phyloP scores from a whole-genome alignment of 1,284 basidiomycete genomes.

The Puccinia triticina region DNA sequence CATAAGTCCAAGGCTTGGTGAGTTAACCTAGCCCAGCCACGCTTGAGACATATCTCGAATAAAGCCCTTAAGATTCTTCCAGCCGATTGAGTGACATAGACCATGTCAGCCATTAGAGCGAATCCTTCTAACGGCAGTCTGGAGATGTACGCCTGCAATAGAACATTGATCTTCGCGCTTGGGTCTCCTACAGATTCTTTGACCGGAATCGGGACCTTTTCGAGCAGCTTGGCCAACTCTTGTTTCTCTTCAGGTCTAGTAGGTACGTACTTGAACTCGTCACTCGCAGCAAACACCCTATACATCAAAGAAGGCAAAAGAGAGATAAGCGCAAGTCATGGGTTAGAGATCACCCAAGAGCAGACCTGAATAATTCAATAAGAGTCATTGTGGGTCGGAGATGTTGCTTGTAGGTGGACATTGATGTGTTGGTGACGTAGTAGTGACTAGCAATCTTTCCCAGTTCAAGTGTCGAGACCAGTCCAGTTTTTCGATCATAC shows the following conservation, averaged over 20 bases:
- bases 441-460: conserved; percentile 95
- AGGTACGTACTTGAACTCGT: conserved; percentile 94
- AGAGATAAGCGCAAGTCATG: neutral
- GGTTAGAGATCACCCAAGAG: neutral
- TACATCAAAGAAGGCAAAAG: neutral
- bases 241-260: conserved; percentile 67
- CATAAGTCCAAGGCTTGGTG: conserved; percentile 89
- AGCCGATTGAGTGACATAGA: conserved; percentile 65
- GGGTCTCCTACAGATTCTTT: conserved; percentile 97
- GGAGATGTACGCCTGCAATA: conserved; percentile 93
- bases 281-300: conserved; percentile 88
- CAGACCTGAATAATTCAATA: conserved; percentile 77
- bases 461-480: conserved; percentile 87
- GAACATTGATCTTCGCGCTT: conserved; percentile 94
- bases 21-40: conserved; percentile 95
- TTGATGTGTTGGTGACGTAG: conserved; percentile 93
- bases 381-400: conserved; percentile 81
- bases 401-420: conserved; percentile 96
- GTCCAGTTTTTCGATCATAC: conserved; percentile 85
- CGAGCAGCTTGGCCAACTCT: conserved; percentile 87
- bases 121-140: conserved; percentile 94
- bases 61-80: conserved; percentile 86
- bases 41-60: conserved; percentile 96
- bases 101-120: conserved; percentile 97
- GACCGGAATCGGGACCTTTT: conserved; percentile 94